Percentiles rank a stretch among this genome's conserved stretches.
Conservation (phyloP, 192 early-diverging fungal genomes). For the Coemansia sp. region DNA sequence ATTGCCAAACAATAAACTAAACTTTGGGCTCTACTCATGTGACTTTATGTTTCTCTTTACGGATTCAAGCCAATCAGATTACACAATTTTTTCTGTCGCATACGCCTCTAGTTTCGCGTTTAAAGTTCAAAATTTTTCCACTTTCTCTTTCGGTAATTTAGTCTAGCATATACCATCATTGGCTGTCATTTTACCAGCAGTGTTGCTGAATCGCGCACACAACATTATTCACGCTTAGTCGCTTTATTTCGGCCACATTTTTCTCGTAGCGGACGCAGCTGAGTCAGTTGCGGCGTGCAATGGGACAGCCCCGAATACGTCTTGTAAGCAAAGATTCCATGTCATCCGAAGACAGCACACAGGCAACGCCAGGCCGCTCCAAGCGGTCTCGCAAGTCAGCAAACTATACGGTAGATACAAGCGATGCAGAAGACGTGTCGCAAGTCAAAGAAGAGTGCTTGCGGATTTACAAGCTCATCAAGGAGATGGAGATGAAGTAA, state of each 20-base stretch:
- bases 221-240: not conserved
- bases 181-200: too few species aligned
- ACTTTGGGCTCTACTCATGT: not conserved
- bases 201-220: too few species aligned
- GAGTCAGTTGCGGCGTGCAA: constrained; percentile 5
- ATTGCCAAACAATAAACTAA: too few species aligned
- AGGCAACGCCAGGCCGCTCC: constrained; percentile 14
- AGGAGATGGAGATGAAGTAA: constrained; percentile 52
- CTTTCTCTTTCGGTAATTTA: too few species aligned
- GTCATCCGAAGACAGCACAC: constrained; percentile 20
- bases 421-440: constrained; percentile 7
- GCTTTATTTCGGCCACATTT: not conserved
- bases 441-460: constrained; percentile 41
- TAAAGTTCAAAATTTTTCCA: too few species aligned
- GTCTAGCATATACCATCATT: too few species aligned
- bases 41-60: not conserved
- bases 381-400: constrained; percentile 35
- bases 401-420: constrained; percentile 18
- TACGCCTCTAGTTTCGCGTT: too few species aligned
- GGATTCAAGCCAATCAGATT: not conserved
- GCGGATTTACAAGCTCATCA: constrained; percentile 40
- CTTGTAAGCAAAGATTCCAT: constrained; percentile 32
- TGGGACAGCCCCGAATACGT: constrained; percentile 51
- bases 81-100: too few species aligned
- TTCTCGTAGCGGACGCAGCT: too few species aligned